Evolutionary conservation across 371 early-diverging fungal genomes (phyloP), one percentile per base, ranked within the genome.

Genomic region (Mucor circinelloides): DNA sequence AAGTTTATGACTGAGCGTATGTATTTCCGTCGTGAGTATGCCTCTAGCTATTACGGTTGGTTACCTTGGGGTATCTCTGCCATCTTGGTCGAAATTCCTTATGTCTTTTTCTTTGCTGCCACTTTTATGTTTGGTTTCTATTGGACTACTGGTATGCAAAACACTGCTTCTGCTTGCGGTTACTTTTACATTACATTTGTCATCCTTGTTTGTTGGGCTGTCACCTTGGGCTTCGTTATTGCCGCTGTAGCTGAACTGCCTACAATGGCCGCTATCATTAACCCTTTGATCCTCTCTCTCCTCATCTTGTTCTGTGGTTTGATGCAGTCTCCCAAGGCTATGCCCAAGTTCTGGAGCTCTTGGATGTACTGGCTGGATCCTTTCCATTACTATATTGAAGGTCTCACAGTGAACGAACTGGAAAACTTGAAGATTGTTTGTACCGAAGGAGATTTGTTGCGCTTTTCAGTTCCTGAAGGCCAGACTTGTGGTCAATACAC

Each of bases 301-400:
- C 77, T 90, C 36, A 77, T 82, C 63, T 67, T 91, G 36, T 89
- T 89, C 77, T 80, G 83, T 63, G 91, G 91, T 71, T 75, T 90
- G 54, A 80, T 89, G 64, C 85, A 90, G 36, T 79, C 87, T 10
- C 75, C 80, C 25, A 36, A 60, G 8, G 67, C 73, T 12, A 87
- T 91, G 86, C 90, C 91, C 10, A 66, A 68, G 27, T 90, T 93
- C 74, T 91, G 90, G 88, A 75, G 83, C 5, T 66, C 74, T 0
- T 90, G 90, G 89, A 84, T 93, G 79, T 91, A 90, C 74, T 88
- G 85, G 82, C 58, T 90, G 25, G 85, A 86, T 61, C 90, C 91
- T 10, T 87, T 84, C 79, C 84, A 84, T 55, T 91, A 93, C 64
- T 79, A 86, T 23, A 73, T 89, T 44, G 92, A 92, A 61, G 91